A percentile compares a stretch with the other conserved stretches of the same genome.
Conservation (phyloP, 495 filamentous ascomycete genomes). For the Copromyces sp. region DNA sequence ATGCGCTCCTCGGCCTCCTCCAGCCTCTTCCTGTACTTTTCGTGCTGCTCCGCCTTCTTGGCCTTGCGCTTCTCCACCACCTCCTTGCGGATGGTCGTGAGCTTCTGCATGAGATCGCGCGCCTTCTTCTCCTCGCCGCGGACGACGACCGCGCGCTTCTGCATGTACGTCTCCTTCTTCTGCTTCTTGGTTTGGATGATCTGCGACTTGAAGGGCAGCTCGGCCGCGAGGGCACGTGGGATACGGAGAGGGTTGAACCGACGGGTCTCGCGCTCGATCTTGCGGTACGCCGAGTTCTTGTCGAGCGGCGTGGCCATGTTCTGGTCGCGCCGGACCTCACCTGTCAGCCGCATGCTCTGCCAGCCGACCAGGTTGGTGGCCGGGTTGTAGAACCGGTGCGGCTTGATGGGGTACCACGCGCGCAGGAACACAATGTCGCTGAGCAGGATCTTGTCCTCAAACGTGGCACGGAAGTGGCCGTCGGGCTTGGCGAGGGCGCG, state of each 20-base stretch:
- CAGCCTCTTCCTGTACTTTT: slow-evolving; percentile 69
- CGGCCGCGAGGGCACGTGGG: slow-evolving; percentile 70
- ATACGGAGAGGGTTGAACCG: slow-evolving; percentile 94
- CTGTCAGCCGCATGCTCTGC: slow-evolving; percentile 89
- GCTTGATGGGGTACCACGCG: slow-evolving; percentile 93
- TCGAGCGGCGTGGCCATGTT: slow-evolving; percentile 64
- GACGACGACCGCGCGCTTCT: slow-evolving; percentile 84
- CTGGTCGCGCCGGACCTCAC: slow-evolving; percentile 73
- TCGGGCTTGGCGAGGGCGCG: slow-evolving; percentile 83
- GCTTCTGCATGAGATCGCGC: slow-evolving; percentile 83
- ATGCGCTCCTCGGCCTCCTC: slow-evolving; percentile 73
- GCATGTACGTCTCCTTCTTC: slow-evolving; percentile 77
- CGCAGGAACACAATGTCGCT: slow-evolving; percentile 91
- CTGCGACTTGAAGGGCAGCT: slow-evolving; percentile 88
- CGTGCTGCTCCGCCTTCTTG: slow-evolving; percentile 77
- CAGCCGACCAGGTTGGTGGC: slow-evolving; percentile 86
- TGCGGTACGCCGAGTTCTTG: slow-evolving; percentile 72
- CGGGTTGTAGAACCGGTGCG: slow-evolving; percentile 91
- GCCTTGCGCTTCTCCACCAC: slow-evolving; percentile 68
- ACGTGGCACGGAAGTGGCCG: slow-evolving; percentile 89
- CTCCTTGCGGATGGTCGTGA: slow-evolving; percentile 84
- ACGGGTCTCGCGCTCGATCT: slow-evolving; percentile 66
- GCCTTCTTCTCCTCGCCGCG: slow-evolving; percentile 74
- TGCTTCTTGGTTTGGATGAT: slow-evolving; percentile 71
- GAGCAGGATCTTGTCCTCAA: slow-evolving; percentile 96